Base-by-base conservation (phyloP, 768 basidiomycete species). In the Kwoniella newhampshirensis region DNA sequence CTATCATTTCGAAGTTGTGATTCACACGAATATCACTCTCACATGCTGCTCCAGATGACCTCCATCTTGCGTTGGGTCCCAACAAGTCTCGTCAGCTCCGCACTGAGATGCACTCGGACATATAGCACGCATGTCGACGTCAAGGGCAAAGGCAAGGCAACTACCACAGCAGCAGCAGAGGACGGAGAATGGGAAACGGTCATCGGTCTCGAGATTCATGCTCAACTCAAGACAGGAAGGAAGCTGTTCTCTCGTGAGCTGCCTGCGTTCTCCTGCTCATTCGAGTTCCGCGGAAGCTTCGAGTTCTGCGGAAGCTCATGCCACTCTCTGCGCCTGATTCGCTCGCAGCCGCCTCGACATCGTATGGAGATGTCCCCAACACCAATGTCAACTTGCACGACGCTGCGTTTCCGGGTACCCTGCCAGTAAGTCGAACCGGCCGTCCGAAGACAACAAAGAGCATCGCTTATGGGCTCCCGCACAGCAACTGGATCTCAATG, bases 141-240 rank as follows among this genome's bases (percentile, higher is more conserved):
- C 32, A 18, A 49, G 36, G 20, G 30, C 7, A 7, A 48, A 48
- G 30, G 47, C 47, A 49, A 49, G 20, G 30, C 30, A 2, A 48
- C 30, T 9, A 18, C 47, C 27, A 36, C 6, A 27, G 45, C 27
- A 18, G 44, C 27, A 11, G 7, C 17, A 7, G 46, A 47, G 9
- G 13, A 30, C 25, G 37, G 39, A 21, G 55, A 57, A 44, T 98
- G 90, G 89, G 82, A 87, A 62, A 86, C 96, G 18, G 80, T 94
- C 37, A 85, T 98, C 28, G 96, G 96, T 15, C 86, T 99, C 44
- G 96, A 99, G 71, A 89, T 94, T 4, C 96, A 98, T 71, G 89
- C 91, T 0, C 94, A 98, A 74, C 84, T 99, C 70, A 89, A 87
- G 75, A 86, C 91, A 2, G 83, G 86, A 54, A 78, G 80, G 54